These are phyloP conservation scores for Zostera marina DNA, from an alignment of 116 monocot genomes.

Conservation along the genomic window DNA sequence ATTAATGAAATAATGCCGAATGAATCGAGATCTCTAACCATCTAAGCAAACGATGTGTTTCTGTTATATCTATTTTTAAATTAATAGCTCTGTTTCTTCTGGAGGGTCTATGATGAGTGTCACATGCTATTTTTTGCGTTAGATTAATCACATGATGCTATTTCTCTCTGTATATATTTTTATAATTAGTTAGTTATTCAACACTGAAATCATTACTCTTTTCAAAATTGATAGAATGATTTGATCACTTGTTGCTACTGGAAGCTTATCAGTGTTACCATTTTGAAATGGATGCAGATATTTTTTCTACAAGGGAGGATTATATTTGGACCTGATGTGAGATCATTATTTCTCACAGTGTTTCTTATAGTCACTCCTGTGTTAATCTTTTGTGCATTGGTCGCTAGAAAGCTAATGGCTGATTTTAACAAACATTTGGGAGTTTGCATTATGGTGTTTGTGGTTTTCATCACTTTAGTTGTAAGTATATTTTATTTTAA, in stretches of 20 bases:
- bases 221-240: background rate
- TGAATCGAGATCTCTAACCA: too few species aligned
- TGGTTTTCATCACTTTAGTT: background rate
- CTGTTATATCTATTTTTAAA: too few species aligned
- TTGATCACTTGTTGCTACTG: background rate
- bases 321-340: constrained; percentile 87
- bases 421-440: constrained; percentile 17
- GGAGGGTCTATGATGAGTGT: too few species aligned
- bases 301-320: constrained; percentile 74
- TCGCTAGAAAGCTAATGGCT: constrained; percentile 38
- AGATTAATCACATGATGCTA: too few species aligned
- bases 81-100: too few species aligned
- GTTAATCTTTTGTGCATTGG: constrained; percentile 45
- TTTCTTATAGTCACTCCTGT: constrained; percentile 67
- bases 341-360: constrained; percentile 56
- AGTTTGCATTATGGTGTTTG: constrained; percentile 2
- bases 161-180: too few species aligned
- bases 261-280: background rate
- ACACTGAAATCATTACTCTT: too few species aligned
- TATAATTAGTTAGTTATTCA: too few species aligned
- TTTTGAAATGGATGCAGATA: constrained; percentile 27
- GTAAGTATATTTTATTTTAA: constrained; percentile 2
- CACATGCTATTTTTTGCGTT: too few species aligned
- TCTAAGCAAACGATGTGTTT: too few species aligned
- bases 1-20: too few species aligned